Evolutionary conservation across 1,139 yeast genomes (phyloP).

Genomic region (Blastobotrys malaysiensis): DNA sequence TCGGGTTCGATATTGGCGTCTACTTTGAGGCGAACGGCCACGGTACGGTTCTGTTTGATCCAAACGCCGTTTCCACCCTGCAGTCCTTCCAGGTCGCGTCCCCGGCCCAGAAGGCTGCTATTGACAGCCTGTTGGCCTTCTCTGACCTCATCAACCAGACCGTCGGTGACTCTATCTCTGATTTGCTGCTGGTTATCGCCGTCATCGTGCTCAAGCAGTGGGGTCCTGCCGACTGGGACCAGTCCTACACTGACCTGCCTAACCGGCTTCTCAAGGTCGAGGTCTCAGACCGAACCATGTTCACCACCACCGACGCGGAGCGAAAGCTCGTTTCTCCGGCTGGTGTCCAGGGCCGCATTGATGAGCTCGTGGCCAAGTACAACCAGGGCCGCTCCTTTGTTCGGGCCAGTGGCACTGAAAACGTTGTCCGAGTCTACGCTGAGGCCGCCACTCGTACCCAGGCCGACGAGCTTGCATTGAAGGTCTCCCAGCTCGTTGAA

Average conservation of each 20-base stretch:
- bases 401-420: slow-evolving; percentile 97
- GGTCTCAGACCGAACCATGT: slow-evolving; percentile 74
- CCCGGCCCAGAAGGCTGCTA: slow-evolving; percentile 40
- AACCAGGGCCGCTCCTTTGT: slow-evolving; percentile 79
- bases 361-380: slow-evolving; percentile 53
- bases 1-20: slow-evolving; percentile 79
- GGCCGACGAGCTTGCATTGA: slow-evolving; percentile 51
- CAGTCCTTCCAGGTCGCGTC: slow-evolving; percentile 30
- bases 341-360: slow-evolving; percentile 73
- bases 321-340: slow-evolving; percentile 68
- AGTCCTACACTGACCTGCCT: slow-evolving; percentile 76
- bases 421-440: slow-evolving; percentile 92
- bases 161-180: slow-evolving; percentile 95
- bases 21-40: slow-evolving; percentile 99
- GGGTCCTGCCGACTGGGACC: slow-evolving; percentile 70
- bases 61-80: slow-evolving; percentile 43
- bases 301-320: slow-evolving; percentile 88
- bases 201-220: slow-evolving; percentile 53
- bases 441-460: slow-evolving; percentile 61
- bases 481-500: slow-evolving; percentile 38
- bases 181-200: slow-evolving; percentile 68
- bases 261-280: slow-evolving; percentile 74
- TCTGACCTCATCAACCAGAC: slow-evolving; percentile 83
- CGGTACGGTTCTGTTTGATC: slow-evolving; percentile 85
- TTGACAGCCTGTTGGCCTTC: slow-evolving; percentile 50